Evolutionary conservation across 768 basidiomycete genomes (phyloP).

Genomic region (Rubroboletus pulcherrimus): DNA sequence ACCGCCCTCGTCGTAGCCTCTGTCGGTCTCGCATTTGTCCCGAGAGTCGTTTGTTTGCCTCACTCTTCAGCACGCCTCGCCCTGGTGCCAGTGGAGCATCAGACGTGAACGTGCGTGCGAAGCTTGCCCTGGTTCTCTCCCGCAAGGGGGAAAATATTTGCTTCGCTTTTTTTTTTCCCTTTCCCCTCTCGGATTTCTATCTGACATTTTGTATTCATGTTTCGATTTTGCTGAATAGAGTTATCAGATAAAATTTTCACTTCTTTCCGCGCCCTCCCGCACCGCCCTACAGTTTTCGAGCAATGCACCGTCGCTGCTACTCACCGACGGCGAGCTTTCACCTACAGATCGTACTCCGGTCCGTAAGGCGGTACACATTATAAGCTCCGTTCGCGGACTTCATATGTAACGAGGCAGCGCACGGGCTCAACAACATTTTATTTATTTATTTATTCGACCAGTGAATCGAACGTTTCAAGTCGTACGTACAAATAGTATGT

Average conservation of each 20-base stretch:
- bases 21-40: neutral
- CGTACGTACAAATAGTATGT: constrained; percentile 4
- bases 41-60: neutral
- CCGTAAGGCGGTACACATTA: neutral
- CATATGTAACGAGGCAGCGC: neutral
- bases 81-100: constrained; percentile 21
- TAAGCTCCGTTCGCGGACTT: neutral
- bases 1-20: neutral
- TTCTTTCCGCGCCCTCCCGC: neutral
- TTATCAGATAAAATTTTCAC: constrained; percentile 6
- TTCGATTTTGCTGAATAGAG: neutral
- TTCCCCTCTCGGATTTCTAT: constrained; percentile 9
- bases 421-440: neutral
- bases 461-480: neutral
- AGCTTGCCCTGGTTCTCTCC: constrained; percentile 16
- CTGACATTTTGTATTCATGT: constrained; percentile 1
- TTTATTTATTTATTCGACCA: neutral
- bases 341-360: neutral
- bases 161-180: constrained; percentile 3
- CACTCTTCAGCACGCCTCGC: constrained; percentile 13
- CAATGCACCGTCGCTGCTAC: neutral
- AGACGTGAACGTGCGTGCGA: constrained; percentile 26
- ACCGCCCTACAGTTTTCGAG: neutral
- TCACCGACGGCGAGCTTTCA: neutral
- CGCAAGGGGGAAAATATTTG: constrained; percentile 6